Evolutionary conservation across 2,329 filamentous ascomycete genomes (phyloP), one percentile per base, ranked within the genome.

Genomic region (Phyllosticta paracitricarpa): DNA sequence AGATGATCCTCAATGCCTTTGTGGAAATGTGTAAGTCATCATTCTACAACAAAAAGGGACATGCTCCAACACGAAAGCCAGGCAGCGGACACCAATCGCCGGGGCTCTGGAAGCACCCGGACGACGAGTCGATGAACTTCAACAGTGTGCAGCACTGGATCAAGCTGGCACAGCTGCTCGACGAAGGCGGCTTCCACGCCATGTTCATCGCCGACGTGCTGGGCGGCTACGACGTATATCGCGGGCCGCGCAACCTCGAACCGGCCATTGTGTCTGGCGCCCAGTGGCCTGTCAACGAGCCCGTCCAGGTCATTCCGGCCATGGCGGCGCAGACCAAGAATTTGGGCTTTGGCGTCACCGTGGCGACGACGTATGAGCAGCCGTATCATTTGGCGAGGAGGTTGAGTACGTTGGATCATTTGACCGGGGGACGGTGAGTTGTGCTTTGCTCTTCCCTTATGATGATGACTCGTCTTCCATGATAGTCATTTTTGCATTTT

Each of bases 201-300:
- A 72, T 76, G 56, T 76, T 76, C 63, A 70, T 76, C 57, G 74
- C 74, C 22, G 74, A 76, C 62, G 73, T 74, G 2, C 77, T 88
- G 72, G 84, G 83, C 3, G 84, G 84, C 5, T 88, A 89, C 68
- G 86, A 89, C 74, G 84, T 89, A 4, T 89, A 88, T 72, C 83
- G 84, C 63, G 81, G 84, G 3, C 65, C 61, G 17, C 60, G 62
- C 22, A 85, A 82, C 63, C 76, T 88, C 2, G 79, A 81, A 2
- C 81, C 85, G 0, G 83, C 84, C 0, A 80, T 87, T 56, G 70
- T 78, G 0, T 82, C 84, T 0, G 86, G 84, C 1, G 84, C 85
- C 0, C 86, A 89, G 70, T 89, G 84, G 80, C 86, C 86, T 0
- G 83, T 88, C n/a, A 88, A 87, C 63, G 86, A 89, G 68, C 86